phyloP scores from a whole-genome alignment of 257 asterid species.

The Handroanthus guayacan region DNA sequence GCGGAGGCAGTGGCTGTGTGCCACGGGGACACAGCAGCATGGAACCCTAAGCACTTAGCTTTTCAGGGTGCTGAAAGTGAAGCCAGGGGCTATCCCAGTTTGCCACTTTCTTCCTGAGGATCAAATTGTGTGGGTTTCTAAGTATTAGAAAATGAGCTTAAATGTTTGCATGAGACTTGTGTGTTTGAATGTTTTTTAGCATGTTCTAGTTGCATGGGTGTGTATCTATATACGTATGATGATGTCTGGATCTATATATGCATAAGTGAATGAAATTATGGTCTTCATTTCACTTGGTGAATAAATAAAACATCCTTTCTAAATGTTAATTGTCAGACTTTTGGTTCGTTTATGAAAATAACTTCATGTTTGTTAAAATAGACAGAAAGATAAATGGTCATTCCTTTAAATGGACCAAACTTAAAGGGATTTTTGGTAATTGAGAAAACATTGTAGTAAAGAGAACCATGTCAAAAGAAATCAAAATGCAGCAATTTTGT shows the following conservation, averaged over 20 bases:
- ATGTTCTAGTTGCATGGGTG: conserved; percentile 20
- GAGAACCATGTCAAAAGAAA: conserved; percentile 22
- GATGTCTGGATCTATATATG: neutral
- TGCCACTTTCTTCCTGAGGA: conserved; percentile 95
- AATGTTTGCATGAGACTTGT: neutral
- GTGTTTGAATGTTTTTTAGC: conserved; percentile 23
- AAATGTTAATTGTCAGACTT: too few species aligned
- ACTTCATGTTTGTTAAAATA: too few species aligned
- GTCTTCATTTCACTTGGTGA: conserved; percentile 9
- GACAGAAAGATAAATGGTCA: too few species aligned
- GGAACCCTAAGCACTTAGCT: conserved; percentile 96
- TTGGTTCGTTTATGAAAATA: too few species aligned
- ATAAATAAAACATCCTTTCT: neutral
- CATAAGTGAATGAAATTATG: conserved; percentile 4
- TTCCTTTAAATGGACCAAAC: too few species aligned
- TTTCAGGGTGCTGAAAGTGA: conserved; percentile 86
- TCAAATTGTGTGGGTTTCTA: conserved; percentile 81
- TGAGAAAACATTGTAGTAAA: too few species aligned
- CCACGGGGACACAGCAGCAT: conserved; percentile 75
- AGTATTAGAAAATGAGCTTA: conserved; percentile 18
- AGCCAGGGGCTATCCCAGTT: conserved; percentile 84
- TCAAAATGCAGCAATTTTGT: neutral
- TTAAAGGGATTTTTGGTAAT: too few species aligned
- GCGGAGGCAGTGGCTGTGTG: conserved; percentile 81
- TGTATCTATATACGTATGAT: conserved; percentile 21